phyloP scores from a whole-genome alignment of 2,329 filamentous ascomycete genomes.

The Didymella arachidicola region DNA sequence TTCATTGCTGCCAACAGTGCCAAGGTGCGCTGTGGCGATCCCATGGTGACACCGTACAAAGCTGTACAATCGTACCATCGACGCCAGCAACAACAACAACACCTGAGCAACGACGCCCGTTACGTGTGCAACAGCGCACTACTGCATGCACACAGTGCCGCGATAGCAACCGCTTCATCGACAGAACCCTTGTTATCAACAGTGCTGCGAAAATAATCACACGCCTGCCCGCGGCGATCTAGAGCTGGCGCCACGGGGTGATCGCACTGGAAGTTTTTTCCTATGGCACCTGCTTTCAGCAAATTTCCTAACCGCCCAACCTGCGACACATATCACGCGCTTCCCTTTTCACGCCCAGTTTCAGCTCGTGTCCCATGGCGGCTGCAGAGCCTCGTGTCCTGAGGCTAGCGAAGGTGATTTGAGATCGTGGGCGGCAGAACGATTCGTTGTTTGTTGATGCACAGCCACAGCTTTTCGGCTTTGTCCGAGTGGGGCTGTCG shows the following conservation, averaged over 20 bases:
- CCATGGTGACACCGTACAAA: slow-evolving; percentile 12
- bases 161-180: not conserved
- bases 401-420: slow-evolving; percentile 13
- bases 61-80: slow-evolving; percentile 16
- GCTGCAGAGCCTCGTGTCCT: slow-evolving; percentile 22
- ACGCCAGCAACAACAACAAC: slow-evolving; percentile 7
- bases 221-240: slow-evolving; percentile 21
- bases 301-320: slow-evolving; percentile 19
- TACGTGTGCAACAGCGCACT: slow-evolving; percentile 13
- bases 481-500: slow-evolving; percentile 4
- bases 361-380: slow-evolving; percentile 31
- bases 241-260: slow-evolving; percentile 26
- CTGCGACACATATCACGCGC: slow-evolving; percentile 21
- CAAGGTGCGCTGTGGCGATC: slow-evolving; percentile 5
- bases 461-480: slow-evolving; percentile 23
- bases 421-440: not conserved
- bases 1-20: slow-evolving; percentile 20
- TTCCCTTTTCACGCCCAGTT: slow-evolving; percentile 11
- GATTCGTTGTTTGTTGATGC: slow-evolving; percentile 14
- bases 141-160: slow-evolving; percentile 4
- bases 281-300: slow-evolving; percentile 18
- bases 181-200: slow-evolving; percentile 16
- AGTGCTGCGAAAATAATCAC: slow-evolving; percentile 11
- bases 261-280: slow-evolving; percentile 15
- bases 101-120: slow-evolving; percentile 10